Conservation (phyloP, 2,329 filamentous ascomycete species). For the Ophiocordyceps robertsii region DNA sequence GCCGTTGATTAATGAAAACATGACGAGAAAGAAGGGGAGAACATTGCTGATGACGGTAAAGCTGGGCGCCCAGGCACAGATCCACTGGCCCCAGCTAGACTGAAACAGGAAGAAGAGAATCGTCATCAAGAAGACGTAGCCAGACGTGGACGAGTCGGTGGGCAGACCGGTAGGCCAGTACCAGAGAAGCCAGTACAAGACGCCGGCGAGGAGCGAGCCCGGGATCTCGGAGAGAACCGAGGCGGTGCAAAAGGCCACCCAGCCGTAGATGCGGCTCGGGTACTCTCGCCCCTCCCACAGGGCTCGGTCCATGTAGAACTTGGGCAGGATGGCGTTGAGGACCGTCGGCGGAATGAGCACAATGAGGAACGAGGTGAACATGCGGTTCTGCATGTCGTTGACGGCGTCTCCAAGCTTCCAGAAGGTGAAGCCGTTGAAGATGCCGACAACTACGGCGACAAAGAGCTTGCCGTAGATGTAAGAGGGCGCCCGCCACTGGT, state of each 20-base stretch:
- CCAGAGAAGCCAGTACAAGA: conserved; percentile 37
- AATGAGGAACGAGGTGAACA: conserved; percentile 68
- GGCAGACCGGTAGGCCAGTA: conserved; percentile 38
- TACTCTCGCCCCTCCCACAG: conserved; percentile 62
- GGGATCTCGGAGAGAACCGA: conserved; percentile 57
- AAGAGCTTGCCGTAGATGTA: conserved; percentile 51
- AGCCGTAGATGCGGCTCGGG: conserved; percentile 69
- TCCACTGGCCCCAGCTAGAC: conserved; percentile 51
- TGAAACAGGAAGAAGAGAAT: conserved; percentile 56
- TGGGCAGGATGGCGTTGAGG: conserved; percentile 66
- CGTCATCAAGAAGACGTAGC: conserved; percentile 49
- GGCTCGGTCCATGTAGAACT: conserved; percentile 50
- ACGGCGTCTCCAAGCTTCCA: conserved; percentile 43
- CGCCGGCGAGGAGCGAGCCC: conserved; percentile 51
- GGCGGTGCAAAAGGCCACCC: conserved; percentile 55
- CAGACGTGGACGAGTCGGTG: conserved; percentile 34
- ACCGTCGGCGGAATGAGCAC: conserved; percentile 61
- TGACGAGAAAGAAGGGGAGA: conserved; percentile 57
- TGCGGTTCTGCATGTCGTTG: conserved; percentile 54
- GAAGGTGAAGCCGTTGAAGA: conserved; percentile 62
- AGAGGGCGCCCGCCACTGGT: conserved; percentile 52
- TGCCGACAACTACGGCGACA: conserved; percentile 46
- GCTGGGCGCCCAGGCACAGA: conserved; percentile 54
- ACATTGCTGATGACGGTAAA: conserved; percentile 52
- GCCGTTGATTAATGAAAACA: conserved; percentile 57